These are phyloP conservation scores for Melampsora occidentalis DNA, from an alignment of 1,284 basidiomycete species.

Conservation along the genomic window DNA sequence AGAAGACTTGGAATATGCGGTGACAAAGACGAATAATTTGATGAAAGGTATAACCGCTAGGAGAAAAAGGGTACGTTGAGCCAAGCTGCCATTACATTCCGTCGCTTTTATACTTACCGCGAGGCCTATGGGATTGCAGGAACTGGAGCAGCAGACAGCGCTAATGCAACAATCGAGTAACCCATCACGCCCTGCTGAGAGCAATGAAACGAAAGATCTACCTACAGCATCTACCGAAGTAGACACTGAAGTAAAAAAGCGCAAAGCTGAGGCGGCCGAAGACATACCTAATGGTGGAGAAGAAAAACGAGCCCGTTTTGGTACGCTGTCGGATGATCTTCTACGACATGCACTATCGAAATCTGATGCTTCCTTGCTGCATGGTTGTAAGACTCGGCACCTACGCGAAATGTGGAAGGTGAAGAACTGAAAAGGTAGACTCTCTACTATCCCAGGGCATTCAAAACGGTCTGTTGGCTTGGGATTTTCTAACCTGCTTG, in stretches of 20 bases:
- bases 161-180: not conserved
- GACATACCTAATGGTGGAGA: not conserved
- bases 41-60: conserved; percentile 43
- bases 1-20: conserved; percentile 38
- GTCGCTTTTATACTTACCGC: not conserved
- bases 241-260: conserved; percentile 19
- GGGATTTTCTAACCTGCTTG: not conserved
- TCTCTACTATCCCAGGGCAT: not conserved
- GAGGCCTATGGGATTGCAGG: not conserved
- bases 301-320: conserved; percentile 25
- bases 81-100: not conserved
- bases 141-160: not conserved
- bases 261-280: conserved; percentile 27
- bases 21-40: conserved; percentile 31
- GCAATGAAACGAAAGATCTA: not conserved
- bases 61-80: conserved; percentile 34
- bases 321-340: not conserved
- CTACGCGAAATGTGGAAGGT: not conserved
- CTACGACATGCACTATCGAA: not conserved
- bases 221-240: not conserved
- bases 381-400: not conserved
- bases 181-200: not conserved
- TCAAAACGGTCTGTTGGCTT: not conserved
- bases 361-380: not conserved
- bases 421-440: not conserved